Evolutionary conservation across 768 basidiomycete species (phyloP), one percentile per base, ranked within the genome.

Genomic region (Auricularia sp.): DNA sequence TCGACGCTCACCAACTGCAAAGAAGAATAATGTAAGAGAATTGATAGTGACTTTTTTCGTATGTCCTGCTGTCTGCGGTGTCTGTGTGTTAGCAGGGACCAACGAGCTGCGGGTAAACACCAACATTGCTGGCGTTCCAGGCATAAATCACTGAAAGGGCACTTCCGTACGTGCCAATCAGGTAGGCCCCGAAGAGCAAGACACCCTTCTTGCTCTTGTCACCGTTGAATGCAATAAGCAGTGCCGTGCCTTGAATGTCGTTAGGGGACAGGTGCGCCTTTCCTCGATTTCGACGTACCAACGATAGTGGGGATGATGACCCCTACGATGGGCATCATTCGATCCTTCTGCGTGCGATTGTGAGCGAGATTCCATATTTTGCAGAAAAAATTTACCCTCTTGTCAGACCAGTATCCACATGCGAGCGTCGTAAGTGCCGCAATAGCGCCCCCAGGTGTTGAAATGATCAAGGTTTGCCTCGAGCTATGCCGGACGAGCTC

Each of bases 381-480:
- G 33, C 3, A 64, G 10, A n/a, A 34, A 58, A 43, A 44, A 39
- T 58, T 7, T 61, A 83, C 85, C 80, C 81, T 86, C 71, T 74
- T 82, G 68, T 87, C 87, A 0, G 86, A 85, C 70, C 84, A 85
- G 80, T 83, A 87, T 3, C 85, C 85, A 66, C 83, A 85, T 3
- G 78, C 68, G 18, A 86, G 66, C 2, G 81, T 79, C 65, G 76
- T 84, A 3, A 73, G 51, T 0, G 84, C 77, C 3, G 77, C 80
- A 33, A 87, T 71, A 8, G 74, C 77, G 3, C 86, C 87, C 23
- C 72, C 79, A 2, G 85, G 86, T 0, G 86, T 84, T 3, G 79
- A 79, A 34, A 86, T 69, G 47, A 87, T 86, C 16, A 87, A 73
- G 0, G 85, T 82, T 69, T 86, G 84, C 70, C 78, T 82, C 6